phyloP scores from a whole-genome alignment of 352 stramenopile species.

The Phytopythium aichiense region DNA sequence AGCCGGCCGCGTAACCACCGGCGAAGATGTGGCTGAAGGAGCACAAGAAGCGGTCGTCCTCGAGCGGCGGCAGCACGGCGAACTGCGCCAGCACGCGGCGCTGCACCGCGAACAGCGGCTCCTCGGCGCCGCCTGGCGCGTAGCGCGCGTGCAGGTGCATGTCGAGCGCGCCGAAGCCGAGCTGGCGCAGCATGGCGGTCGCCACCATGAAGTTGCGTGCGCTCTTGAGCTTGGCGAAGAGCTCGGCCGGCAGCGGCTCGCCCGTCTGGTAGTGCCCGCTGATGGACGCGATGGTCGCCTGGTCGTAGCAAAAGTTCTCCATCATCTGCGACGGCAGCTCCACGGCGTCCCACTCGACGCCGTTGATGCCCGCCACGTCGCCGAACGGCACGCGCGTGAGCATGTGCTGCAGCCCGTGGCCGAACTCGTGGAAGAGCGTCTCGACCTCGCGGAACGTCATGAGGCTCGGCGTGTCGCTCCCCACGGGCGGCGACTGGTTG shows the following conservation, averaged over 20 bases:
- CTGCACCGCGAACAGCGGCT: slow-evolving; percentile 94
- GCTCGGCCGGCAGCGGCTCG: slow-evolving; percentile 89
- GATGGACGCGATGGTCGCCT: slow-evolving; percentile 78
- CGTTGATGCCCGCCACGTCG: slow-evolving; percentile 96
- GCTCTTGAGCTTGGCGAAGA: slow-evolving; percentile 96
- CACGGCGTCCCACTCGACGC: slow-evolving; percentile 98
- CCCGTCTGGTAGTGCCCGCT: slow-evolving; percentile 84
- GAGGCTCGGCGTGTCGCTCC: slow-evolving; percentile 88
- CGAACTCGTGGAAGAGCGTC: slow-evolving; percentile 96
- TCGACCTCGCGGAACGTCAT: slow-evolving; percentile 99
- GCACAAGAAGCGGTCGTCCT: slow-evolving; percentile 97
- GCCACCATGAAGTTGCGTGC: slow-evolving; percentile 96
- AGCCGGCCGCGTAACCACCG: slow-evolving; percentile 96
- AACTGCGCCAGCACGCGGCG: slow-evolving; percentile 78
- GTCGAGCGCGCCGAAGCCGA: slow-evolving; percentile 92
- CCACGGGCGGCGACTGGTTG: slow-evolving; percentile 94
- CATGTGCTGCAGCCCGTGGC: slow-evolving; percentile 99
- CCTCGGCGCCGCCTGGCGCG: slow-evolving; percentile 54
- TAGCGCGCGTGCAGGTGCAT: slow-evolving; percentile 84
- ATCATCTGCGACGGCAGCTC: slow-evolving; percentile 99
- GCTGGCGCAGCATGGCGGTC: slow-evolving; percentile 93
- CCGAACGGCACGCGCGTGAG: slow-evolving; percentile 94
- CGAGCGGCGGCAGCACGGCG: slow-evolving; percentile 87
- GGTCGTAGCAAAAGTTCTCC: slow-evolving; percentile 99
- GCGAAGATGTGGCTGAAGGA: slow-evolving; percentile 98